Base-by-base conservation (phyloP, 179 eudicot species). In the Sideroxylon spinosum region DNA sequence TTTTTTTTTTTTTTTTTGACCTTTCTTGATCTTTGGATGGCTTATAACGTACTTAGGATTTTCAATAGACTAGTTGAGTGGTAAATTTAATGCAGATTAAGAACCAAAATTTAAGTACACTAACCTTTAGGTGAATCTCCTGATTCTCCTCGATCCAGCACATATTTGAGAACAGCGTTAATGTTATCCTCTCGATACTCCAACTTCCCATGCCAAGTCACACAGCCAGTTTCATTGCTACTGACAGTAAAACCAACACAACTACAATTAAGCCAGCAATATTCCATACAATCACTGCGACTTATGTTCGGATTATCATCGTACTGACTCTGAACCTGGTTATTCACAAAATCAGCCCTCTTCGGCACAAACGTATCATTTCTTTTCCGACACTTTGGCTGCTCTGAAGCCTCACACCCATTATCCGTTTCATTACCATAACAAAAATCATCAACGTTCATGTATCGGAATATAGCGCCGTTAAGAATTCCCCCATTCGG, bases 201-300 rank as follows among this genome's bases (percentile, higher is more conserved):
- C 71, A 53, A 64, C 48, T 52, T 75, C 9, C 69, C 68, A 0
- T 0, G 13, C 8, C 12, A 16, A 52, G 75, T 72, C 9, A 0
- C 8, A 53, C 61, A 52, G 0, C 75, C 23, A 7, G 49, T 72
- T 26, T 16, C 75, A 8, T 26, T 26, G 75, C 48, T 25, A 25
- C 53, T 23, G n/a, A 7, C 23, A 19, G 1, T 23, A 32, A 82
- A 82, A 49, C 66, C 81, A 62, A 78, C 32, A 74, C 84, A 82
- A 7, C 6, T 26, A n/a, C 81, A 82, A 17, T 62, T 6, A 14
- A 68, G 49, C 81, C 84, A 68, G 70, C 84, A 82, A 29, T 9
- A 74, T 16, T 68, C 72, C 84, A 78, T 78, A 50, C 84, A 78
- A 74, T 82, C 84, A 62, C 81, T 74, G 4, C 74, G 9, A 61